Evolutionary conservation across 345 rosid genomes (phyloP), one percentile per base, ranked within the genome.

Genomic region (Euphorbia lathyris): DNA sequence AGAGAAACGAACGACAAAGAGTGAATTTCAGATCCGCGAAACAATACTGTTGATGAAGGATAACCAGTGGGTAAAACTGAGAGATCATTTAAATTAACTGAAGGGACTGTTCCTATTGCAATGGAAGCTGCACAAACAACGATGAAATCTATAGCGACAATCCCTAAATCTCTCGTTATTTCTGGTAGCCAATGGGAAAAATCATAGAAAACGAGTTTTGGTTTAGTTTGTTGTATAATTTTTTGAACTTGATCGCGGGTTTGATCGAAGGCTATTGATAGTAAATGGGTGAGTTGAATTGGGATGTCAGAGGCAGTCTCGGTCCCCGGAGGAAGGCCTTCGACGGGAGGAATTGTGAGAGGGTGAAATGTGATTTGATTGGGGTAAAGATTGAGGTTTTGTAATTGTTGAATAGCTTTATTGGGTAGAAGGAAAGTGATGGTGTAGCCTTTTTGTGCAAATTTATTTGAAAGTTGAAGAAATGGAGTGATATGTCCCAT

Each of bases 401-500:
- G 58, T 20, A 11, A 71, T 3, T 27, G 67, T 66, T 4, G 67
- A n/a, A 16, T 17, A 14, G 68, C 61, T 36, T 29, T 52, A 9
- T 60, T n/a, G 38, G 77, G 72, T n/a, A 61, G 25, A 0, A 74
- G 2, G 48, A 74, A 38, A 8, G 63, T 53, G 48, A 74, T 29
- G 13, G 29, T 53, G 58, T 22, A 23, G 58, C 78, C 78, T 63
- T 57, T 68, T 27, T 62, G 64, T 3, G 78, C 78, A 19, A 74
- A 58, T 32, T 43, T 42, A 48, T 74, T 74, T 5, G 78, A 26
- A 0, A 68, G 78, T 63, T 68, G 72, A 47, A 74, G 63, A 56
- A 23, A 74, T 2, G 78, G 73, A 2, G 25, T 68, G 57, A 74
- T 32, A 55, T 74, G 78, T 11, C 78, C 78, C 13, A 47, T 16